These are phyloP conservation scores for Neurospora africana DNA, from an alignment of 495 filamentous ascomycete species.

Conservation along the genomic window DNA sequence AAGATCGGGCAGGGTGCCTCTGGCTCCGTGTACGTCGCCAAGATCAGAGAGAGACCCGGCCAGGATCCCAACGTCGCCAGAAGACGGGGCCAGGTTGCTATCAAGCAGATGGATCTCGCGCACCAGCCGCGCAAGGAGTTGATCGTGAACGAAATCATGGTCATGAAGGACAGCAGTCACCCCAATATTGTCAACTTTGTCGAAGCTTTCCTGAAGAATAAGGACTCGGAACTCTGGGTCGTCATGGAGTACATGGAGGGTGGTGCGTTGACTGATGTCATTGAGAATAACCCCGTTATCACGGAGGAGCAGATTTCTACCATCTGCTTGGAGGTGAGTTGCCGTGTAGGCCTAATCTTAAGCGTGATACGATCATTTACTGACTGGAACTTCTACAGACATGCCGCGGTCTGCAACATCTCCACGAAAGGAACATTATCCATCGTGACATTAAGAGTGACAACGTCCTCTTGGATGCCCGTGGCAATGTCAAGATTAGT, in stretches of 20 bases:
- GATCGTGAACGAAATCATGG: conserved; percentile 98
- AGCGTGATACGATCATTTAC: conserved; percentile 22
- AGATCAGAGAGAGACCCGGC: conserved; percentile 56
- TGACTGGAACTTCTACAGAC: conserved; percentile 45
- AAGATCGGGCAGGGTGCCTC: conserved; percentile 98
- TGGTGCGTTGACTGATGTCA: conserved; percentile 93
- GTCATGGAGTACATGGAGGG: conserved; percentile 99
- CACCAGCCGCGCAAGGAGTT: conserved; percentile 96
- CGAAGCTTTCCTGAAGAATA: conserved; percentile 90
- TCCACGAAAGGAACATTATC: conserved; percentile 93
- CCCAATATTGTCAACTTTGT: conserved; percentile 98
- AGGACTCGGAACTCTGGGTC: conserved; percentile 89
- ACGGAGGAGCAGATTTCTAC: conserved; percentile 95
- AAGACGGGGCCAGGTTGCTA: conserved; percentile 76
- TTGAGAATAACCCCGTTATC: conserved; percentile 88
- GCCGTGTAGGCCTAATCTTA: not conserved
- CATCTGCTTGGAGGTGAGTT: conserved; percentile 82
- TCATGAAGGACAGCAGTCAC: conserved; percentile 98
- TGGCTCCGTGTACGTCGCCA: conserved; percentile 94
- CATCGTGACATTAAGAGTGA: conserved; percentile 99
- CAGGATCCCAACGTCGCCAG: conserved; percentile 54
- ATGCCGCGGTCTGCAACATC: conserved; percentile 85
- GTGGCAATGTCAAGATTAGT: conserved; percentile 98
- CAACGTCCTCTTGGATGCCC: conserved; percentile 88
- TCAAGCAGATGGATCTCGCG: conserved; percentile 98